Conservation (phyloP, 495 filamentous ascomycete species). For the Aspergillus nidulans region DNA sequence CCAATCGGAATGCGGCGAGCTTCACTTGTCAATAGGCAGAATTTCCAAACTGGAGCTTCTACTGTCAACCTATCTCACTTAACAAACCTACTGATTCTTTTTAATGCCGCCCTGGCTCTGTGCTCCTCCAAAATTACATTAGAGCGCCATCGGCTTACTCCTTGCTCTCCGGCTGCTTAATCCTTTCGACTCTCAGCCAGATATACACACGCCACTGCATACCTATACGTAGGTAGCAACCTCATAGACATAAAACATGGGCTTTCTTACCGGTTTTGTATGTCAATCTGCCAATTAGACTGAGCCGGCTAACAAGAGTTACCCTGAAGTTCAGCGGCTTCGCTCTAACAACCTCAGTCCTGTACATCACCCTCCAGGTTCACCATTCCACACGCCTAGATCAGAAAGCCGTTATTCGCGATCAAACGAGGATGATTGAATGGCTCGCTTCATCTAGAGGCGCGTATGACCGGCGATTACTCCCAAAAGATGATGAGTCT, state of each 20-base stretch:
- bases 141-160: not conserved
- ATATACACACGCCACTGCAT: too few relatives aligned
- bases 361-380: conserved; percentile 73
- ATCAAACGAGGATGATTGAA: conserved; percentile 61
- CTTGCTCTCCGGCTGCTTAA: not conserved
- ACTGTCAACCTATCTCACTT: not conserved
- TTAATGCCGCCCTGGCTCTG: not conserved
- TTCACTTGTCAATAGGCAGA: conserved; percentile 22
- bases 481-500: conserved; percentile 25
- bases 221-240: not conserved
- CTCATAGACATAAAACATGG: conserved; percentile 46
- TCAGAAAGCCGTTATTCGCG: conserved; percentile 67
- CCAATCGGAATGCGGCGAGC: conserved; percentile 43
- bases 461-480: conserved; percentile 39
- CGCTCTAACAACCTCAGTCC: conserved; percentile 73
- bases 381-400: conserved; percentile 67
- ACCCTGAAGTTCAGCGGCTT: conserved; percentile 65
- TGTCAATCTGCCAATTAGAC: conserved; percentile 27
- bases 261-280: conserved; percentile 81
- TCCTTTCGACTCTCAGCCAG: not conserved
- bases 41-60: not conserved
- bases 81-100: not conserved
- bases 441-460: conserved; percentile 45
- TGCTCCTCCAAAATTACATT: not conserved
- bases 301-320: not conserved